phyloP scores from a whole-genome alignment of 2,329 filamentous ascomycete genomes.

The Elsinoe necatrix region DNA sequence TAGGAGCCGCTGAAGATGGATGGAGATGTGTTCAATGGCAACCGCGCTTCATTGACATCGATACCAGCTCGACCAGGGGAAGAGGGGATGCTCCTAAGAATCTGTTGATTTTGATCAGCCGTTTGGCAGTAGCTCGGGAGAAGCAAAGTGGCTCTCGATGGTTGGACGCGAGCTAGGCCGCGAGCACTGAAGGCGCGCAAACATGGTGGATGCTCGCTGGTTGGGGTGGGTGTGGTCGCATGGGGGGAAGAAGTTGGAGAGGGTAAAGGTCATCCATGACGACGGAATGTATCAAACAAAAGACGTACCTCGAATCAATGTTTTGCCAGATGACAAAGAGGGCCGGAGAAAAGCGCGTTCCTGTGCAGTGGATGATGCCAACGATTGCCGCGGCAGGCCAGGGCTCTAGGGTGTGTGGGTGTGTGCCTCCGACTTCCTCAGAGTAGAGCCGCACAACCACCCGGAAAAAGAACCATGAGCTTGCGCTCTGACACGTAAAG shows the following conservation, averaged over 20 bases:
- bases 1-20: not conserved
- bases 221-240: not conserved
- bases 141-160: not conserved
- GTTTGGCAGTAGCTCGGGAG: not conserved
- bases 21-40: slow-evolving; percentile 2
- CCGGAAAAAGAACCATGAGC: not conserved
- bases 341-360: slow-evolving; percentile 15
- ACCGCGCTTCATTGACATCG: slow-evolving; percentile 2
- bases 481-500: not conserved
- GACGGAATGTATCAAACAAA: not conserved
- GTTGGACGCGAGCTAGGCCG: not conserved
- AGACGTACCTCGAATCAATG: slow-evolving; percentile 15
- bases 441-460: not conserved
- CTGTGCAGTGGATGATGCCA: slow-evolving; percentile 15
- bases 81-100: not conserved
- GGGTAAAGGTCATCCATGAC: not conserved
- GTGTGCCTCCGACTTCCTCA: not conserved
- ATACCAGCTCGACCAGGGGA: not conserved
- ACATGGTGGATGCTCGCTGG: not conserved
- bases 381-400: slow-evolving; percentile 12
- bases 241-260: not conserved
- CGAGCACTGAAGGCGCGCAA: slow-evolving; percentile 1
- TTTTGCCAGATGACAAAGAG: slow-evolving; percentile 14
- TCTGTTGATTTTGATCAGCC: not conserved
- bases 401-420: not conserved